These are phyloP conservation scores for Ustulina deusta DNA, from an alignment of 2,329 filamentous ascomycete species.

Conservation along the genomic window DNA sequence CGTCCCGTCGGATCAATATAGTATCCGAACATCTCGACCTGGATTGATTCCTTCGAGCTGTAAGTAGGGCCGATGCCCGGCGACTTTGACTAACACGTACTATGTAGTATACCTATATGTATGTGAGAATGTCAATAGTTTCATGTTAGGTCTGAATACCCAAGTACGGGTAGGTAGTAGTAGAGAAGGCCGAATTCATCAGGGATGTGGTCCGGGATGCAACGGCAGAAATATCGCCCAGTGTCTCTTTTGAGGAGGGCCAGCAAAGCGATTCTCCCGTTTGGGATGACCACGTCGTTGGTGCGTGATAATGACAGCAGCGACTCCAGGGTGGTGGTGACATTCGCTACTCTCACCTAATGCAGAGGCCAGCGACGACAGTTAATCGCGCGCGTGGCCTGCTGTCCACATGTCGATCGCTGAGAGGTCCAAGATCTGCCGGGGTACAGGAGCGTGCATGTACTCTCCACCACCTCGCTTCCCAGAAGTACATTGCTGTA, in stretches of 20 bases:
- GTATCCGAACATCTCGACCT: constrained; percentile 4
- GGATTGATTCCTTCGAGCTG: not conserved
- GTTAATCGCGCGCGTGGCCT: constrained; percentile 41
- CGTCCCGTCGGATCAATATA: constrained; percentile 17
- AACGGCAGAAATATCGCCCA: not conserved
- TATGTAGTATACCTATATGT: too few relatives aligned
- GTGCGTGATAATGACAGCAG: constrained; percentile 19
- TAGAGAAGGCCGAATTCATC: not conserved
- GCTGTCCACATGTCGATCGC: constrained; percentile 50
- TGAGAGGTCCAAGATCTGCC: constrained; percentile 51
- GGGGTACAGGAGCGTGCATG: constrained; percentile 37
- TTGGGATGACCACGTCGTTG: constrained; percentile 34
- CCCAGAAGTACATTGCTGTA: not conserved
- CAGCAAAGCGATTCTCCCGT: constrained; percentile 1
- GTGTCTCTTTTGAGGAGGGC: constrained; percentile 6
- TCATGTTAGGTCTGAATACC: not conserved
- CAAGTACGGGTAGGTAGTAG: not conserved
- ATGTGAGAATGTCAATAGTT: not conserved
- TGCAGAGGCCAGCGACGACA: constrained; percentile 9
- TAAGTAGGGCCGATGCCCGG: not conserved
- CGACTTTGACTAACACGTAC: not conserved
- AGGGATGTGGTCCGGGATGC: not conserved
- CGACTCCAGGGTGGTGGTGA: constrained; percentile 22
- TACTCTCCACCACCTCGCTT: not conserved
- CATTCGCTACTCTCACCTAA: constrained; percentile 32